Evolutionary conservation across 441 rosid genomes (phyloP), one percentile per base, ranked within the genome.

Genomic region (Croton setiger): DNA sequence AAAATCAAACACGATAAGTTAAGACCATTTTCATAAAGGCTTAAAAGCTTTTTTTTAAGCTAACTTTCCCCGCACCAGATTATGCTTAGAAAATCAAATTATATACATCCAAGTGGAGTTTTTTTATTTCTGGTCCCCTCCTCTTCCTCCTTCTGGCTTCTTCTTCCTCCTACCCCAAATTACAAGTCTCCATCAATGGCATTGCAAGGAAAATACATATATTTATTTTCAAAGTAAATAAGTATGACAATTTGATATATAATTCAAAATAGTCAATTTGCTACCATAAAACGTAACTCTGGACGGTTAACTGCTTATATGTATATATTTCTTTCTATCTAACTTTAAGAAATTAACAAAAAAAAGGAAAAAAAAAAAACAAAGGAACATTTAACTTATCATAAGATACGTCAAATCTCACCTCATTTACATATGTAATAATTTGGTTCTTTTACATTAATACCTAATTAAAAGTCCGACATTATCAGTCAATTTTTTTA

Each of bases 281-380:
- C 56, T 8, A 57, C 43, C 2, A 8, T 3, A 45, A 45, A 58
- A 68, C 71, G 64, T 57, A 57, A 45, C 56, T 7, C 2, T 58
- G 71, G 64, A 45, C 63, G 45, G 64, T 68, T 58, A 57, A 44
- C 71, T 27, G 43, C 31, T 27, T 27, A 27, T 2, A 31, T 27
- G 5, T 5, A 21, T 15, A 41, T 55, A 37, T 21, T 55, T 39
- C 15, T 36, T n/a, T 8, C 1, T 12, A 2, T 33, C n/a, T 27
- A 14, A 63, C 41, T 7, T 27, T 47, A 6, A 47, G 7, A 37
- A 5, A 21, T 21, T 0, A 12, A 13, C 4, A 45, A 44, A 5
- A 44, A 45, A 9, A 2, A 2, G 31, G 2, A 27, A 27, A 27
- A 27, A 27, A 27, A 27, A 2, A 27, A 27, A 1, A 27, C 1